phyloP scores from a whole-genome alignment of 2,329 filamentous ascomycete genomes.

The Parafenestella ontariensis region DNA sequence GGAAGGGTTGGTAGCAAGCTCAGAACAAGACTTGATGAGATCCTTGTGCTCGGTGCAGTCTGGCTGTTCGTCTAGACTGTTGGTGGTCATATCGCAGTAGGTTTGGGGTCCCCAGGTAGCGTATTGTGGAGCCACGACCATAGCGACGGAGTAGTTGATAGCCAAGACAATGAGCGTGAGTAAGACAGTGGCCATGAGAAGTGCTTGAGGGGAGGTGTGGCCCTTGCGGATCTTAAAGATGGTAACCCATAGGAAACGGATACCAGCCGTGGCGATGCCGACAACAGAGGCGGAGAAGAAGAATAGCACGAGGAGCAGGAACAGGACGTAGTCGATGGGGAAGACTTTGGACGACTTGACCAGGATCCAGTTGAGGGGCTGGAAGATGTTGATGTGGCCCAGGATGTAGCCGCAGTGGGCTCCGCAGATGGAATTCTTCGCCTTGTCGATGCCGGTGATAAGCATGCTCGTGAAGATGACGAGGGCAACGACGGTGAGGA shows the following conservation, averaged over 20 bases:
- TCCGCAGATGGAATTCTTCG: constrained; percentile 93
- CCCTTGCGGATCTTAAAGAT: constrained; percentile 92
- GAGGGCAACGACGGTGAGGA: constrained; percentile 76
- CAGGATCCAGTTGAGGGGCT: constrained; percentile 91
- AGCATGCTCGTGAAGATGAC: constrained; percentile 91
- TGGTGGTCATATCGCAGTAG: constrained; percentile 79
- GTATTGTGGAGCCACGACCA: constrained; percentile 96
- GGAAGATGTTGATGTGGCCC: constrained; percentile 87
- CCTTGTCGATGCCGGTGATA: constrained; percentile 94
- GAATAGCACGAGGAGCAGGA: constrained; percentile 82
- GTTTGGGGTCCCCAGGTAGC: constrained; percentile 93
- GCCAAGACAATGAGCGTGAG: constrained; percentile 88
- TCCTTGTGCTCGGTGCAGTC: constrained; percentile 76
- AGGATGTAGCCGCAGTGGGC: constrained; percentile 90
- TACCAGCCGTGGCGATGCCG: constrained; percentile 85
- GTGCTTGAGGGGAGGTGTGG: constrained; percentile 87
- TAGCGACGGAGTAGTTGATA: constrained; percentile 90
- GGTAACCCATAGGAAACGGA: constrained; percentile 93
- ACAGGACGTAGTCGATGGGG: constrained; percentile 90
- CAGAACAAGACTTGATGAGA: constrained; percentile 82
- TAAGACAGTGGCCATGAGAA: constrained; percentile 89
- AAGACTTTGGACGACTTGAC: constrained; percentile 82
- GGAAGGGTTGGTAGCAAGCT: constrained; percentile 72
- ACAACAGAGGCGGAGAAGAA: constrained; percentile 89
- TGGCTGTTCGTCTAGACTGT: constrained; percentile 69